Conservation (phyloP, 306 rosid species). For the Argentina anserina region DNA sequence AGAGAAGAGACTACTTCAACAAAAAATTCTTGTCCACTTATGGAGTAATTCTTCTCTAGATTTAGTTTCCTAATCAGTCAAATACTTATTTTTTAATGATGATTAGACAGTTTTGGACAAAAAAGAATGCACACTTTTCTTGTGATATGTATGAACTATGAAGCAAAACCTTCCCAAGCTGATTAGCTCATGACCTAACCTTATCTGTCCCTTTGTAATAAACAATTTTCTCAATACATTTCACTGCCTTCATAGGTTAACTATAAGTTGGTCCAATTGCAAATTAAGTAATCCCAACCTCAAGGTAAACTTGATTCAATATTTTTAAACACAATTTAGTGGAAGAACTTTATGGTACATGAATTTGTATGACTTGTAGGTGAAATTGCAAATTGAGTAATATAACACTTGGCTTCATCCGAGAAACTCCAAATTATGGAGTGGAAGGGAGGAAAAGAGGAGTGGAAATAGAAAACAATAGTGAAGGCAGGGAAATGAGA, state of each 20-base stretch:
- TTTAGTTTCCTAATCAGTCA: background rate
- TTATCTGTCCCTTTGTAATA: background rate
- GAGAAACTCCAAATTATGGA: too few relatives aligned
- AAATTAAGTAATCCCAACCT: constrained; percentile 13
- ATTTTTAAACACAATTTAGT: background rate
- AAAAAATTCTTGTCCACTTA: constrained; percentile 10
- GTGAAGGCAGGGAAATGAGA: too few relatives aligned
- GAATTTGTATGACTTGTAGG: background rate
- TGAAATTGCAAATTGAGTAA: background rate
- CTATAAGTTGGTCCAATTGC: constrained; percentile 19
- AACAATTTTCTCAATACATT: background rate
- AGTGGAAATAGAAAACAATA: constrained; percentile 24
- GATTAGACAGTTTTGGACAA: constrained; percentile 31
- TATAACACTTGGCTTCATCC: too few relatives aligned
- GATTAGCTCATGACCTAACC: background rate
- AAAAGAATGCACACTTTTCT: background rate
- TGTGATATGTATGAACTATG: background rate
- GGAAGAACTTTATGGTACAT: background rate
- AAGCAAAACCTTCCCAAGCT: background rate
- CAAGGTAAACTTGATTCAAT: background rate
- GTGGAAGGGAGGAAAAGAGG: constrained; percentile 1
- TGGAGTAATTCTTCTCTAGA: constrained; percentile 9
- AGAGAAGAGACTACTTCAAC: background rate
- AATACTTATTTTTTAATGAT: background rate
- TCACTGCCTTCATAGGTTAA: background rate